phyloP scores from a whole-genome alignment of 768 basidiomycete species.

The Hebeloma cylindrosporum region DNA sequence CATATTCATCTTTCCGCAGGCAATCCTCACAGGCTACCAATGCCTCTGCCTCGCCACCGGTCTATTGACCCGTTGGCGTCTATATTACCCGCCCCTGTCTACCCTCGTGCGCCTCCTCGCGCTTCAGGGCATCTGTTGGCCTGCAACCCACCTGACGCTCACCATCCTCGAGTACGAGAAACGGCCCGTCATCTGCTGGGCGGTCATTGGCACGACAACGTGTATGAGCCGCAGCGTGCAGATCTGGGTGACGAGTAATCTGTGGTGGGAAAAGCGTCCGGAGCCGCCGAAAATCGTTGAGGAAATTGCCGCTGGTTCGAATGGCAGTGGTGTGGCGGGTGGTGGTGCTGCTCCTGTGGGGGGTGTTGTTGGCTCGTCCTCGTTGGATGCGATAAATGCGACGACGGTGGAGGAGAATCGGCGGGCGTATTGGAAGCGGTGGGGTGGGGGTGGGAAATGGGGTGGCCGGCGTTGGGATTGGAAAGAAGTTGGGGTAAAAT shows the following conservation, averaged over 20 bases:
- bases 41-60: slow-evolving; percentile 88
- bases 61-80: slow-evolving; percentile 84
- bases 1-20: slow-evolving; percentile 19
- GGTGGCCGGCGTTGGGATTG: slow-evolving; percentile 79
- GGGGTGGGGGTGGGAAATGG: slow-evolving; percentile 49
- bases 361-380: background rate
- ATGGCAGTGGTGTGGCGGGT: background rate
- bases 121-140: slow-evolving; percentile 96
- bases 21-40: slow-evolving; percentile 84
- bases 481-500: slow-evolving; percentile 65
- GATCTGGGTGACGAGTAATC: slow-evolving; percentile 95
- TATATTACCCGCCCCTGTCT: slow-evolving; percentile 86
- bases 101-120: slow-evolving; percentile 91
- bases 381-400: background rate
- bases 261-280: slow-evolving; percentile 54
- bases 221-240: slow-evolving; percentile 81
- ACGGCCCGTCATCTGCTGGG: slow-evolving; percentile 87
- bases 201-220: slow-evolving; percentile 86
- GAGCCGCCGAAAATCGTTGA: slow-evolving; percentile 11
- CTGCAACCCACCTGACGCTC: slow-evolving; percentile 85
- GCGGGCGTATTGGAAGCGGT: slow-evolving; percentile 35
- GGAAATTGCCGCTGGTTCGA: background rate
- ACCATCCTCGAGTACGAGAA: slow-evolving; percentile 64
- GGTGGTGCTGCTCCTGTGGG: background rate
- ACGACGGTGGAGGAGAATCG: slow-evolving; percentile 5